These are phyloP conservation scores for Cynara cardunculus DNA, from an alignment of 129 eudicot species.

Conservation along the genomic window DNA sequence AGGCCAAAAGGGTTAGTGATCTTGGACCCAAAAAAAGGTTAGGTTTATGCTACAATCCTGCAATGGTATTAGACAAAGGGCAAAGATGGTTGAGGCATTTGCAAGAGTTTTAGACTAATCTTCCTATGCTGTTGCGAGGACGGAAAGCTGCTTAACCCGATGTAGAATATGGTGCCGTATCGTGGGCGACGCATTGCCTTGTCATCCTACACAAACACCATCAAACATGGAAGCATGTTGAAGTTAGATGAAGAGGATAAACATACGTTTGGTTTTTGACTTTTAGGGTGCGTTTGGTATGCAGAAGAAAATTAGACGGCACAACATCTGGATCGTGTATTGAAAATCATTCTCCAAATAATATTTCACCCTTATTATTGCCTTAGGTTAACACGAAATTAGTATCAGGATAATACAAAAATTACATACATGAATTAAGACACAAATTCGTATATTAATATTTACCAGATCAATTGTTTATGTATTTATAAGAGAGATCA, in stretches of 20 bases:
- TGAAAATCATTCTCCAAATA: too few species aligned
- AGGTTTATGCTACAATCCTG: neutral
- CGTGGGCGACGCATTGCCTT: neutral
- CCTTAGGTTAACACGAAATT: too few species aligned
- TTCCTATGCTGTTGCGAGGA: conserved; percentile 13
- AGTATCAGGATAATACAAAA: too few species aligned
- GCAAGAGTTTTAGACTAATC: neutral
- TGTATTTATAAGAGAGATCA: too few species aligned
- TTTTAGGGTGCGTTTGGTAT: neutral
- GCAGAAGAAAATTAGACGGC: neutral
- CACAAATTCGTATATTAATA: too few species aligned
- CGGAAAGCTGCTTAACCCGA: conserved; percentile 32
- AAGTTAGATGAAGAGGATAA: neutral
- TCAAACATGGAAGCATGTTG: neutral
- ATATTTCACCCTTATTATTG: too few species aligned
- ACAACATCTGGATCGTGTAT: too few species aligned
- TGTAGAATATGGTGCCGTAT: conserved; percentile 16
- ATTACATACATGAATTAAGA: too few species aligned
- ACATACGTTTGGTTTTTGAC: neutral
- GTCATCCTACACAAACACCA: conserved; percentile 22
- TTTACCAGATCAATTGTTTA: too few species aligned
- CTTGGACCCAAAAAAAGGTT: neutral
- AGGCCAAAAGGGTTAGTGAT: neutral
- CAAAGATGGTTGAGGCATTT: neutral
- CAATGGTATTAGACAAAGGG: neutral